Base-by-base conservation (phyloP, 2,329 filamentous ascomycete species). In the Fusarium sp. region DNA sequence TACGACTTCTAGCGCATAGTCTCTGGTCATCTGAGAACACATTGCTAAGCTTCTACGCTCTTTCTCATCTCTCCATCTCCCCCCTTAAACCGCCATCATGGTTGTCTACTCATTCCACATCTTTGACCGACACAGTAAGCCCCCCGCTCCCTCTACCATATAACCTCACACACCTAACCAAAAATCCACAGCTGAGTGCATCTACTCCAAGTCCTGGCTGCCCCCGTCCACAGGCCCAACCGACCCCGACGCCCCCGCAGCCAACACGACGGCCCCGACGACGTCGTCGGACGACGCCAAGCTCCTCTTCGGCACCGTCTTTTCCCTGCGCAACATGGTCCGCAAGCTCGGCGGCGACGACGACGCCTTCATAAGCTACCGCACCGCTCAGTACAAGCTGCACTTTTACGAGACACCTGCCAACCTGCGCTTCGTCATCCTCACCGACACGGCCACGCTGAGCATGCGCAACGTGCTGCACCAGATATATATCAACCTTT, bases 361-460 rank as follows among this genome's bases (percentile, higher is more conserved):
- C 79, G 95, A 97, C 83, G 93, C 92, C 78, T 99, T 99, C 80
- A 91, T 99, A 74, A 93, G 91, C 73, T 99, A 92, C 82, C 91
- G 93, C 74, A 99, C 96, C 58, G 92, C 87, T 73, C 91, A 97
- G 81, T 99, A 99, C 86, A 97, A 97, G 83, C 87, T 99, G 74
- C 96, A 99, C 83, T 99, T 97, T 84, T 99, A 97, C 85, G 96
- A 99, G 84, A 98, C 96, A 11, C 93, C 94, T 1, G 96, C 93
- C 57, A 96, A 93, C 79, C 90, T 97, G 80, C 96, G 97, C 77
- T 96, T 98, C 77, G 93, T 97, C 77, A 93, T 99, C 90, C 85
- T 98, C 77, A 98, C 96, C 23, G 96, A 98, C 81, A 92, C 92
- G 36, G 91, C 89, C 72, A 92, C 93, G 62, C 87, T 91, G 72